These are phyloP conservation scores for Fusarium transvaalense DNA, from an alignment of 2,329 filamentous ascomycete species.

Conservation along the genomic window DNA sequence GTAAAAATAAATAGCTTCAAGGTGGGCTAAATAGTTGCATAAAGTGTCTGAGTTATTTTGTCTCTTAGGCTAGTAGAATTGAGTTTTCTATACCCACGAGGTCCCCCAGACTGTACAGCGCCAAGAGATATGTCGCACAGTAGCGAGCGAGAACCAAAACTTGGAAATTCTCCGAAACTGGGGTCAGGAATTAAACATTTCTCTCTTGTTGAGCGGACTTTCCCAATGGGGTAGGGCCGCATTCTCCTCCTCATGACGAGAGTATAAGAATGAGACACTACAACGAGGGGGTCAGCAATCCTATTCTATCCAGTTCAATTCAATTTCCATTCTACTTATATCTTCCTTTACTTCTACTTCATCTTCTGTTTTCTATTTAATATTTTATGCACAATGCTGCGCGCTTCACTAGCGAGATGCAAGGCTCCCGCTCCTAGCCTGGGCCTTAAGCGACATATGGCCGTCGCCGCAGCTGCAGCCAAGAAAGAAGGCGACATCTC, in stretches of 20 bases:
- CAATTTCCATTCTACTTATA: background rate
- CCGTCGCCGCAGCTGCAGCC: constrained; percentile 31
- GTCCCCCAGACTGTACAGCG: background rate
- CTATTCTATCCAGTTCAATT: background rate
- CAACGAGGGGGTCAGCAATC: constrained; percentile 2
- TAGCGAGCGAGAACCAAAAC: constrained; percentile 1
- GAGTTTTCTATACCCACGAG: too few relatives aligned
- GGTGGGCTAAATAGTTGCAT: too few relatives aligned
- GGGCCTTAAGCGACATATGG: constrained; percentile 35
- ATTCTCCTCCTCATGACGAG: constrained; percentile 23
- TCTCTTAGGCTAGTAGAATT: too few relatives aligned
- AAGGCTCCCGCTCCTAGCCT: background rate
- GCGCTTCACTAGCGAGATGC: constrained; percentile 34
- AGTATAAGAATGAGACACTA: constrained; percentile 38
- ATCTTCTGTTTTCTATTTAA: background rate
- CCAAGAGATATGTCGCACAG: constrained; percentile 3
- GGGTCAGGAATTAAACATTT: constrained; percentile 8
- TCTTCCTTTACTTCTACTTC: background rate
- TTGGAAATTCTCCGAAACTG: constrained; percentile 16
- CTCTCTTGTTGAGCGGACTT: constrained; percentile 43
- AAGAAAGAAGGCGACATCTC: constrained; percentile 73
- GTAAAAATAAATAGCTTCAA: too few relatives aligned
- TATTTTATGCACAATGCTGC: constrained; percentile 36
- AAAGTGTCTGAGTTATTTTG: too few relatives aligned
- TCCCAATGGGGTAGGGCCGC: constrained; percentile 50